Base-by-base conservation (phyloP, 2,329 filamentous ascomycete genomes). In the Penicillium expansum region DNA sequence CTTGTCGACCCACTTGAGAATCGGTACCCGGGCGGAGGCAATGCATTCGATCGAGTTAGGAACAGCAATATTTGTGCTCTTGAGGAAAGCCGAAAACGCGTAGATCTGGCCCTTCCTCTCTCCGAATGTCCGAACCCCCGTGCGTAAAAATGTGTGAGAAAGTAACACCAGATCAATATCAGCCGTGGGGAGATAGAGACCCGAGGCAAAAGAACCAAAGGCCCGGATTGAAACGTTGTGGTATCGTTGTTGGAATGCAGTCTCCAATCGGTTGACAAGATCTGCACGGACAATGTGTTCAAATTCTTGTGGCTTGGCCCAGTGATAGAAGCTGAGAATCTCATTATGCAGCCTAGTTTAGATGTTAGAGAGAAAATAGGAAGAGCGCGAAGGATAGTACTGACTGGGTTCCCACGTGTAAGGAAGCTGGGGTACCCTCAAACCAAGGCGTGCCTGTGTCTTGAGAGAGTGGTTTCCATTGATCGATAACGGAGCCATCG, bases 131-230 rank as follows among this genome's bases (percentile, higher is more conserved):
- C 77, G 57, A 35, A 82, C 71, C 9, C 77, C 68, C 2, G 82
- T 83, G 4, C 81, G 78, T 61, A 86, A 79, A 62, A 85, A 91
- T 27, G 79, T 77, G 1, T 75, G 69, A 3, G 86, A 87, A 49
- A 92, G 84, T 51, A 94, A 83, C 3, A 96, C 94, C 47, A 99
- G 80, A 71, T 99, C 94, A 86, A 99, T 96, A 70, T 99, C 94
- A 16, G 90, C 91, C 1, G 89, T 87, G 7, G 88, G 88, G 10
- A 91, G 78, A 69, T 90, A 90, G 8, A 91, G 79, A 0, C 90
- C 91, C 3, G 91, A 91, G 64, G 91, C 92, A 74, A 92, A 99
- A 0, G 94, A 97, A n/a, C 94, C 94, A 71, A 99, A 99, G 10
- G 88, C 82, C 33, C 83, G 79, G 8, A 97, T 79, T 48, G 87